phyloP scores from a whole-genome alignment of 108 stramenopile species.

The Nannochloropsis granulata region DNA sequence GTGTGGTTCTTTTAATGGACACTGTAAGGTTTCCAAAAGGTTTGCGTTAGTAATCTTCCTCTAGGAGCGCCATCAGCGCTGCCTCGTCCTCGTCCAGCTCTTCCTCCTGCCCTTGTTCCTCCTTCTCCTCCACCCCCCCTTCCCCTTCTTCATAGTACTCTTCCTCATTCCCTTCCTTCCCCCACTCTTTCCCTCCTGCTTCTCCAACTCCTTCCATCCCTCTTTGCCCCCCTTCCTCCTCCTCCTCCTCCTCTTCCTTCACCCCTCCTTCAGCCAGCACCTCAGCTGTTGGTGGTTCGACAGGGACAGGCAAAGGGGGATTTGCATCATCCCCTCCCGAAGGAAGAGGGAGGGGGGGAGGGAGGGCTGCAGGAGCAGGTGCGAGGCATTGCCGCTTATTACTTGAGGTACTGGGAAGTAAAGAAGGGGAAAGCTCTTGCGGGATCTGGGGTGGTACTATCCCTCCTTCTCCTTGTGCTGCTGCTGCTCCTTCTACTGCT shows the following conservation, averaged over 20 bases:
- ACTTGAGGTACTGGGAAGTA: background rate
- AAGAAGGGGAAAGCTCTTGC: background rate
- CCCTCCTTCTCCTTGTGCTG: background rate
- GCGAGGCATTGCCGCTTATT: background rate
- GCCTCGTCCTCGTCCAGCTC: too few relatives aligned
- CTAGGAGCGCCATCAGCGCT: too few relatives aligned
- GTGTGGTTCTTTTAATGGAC: too few relatives aligned
- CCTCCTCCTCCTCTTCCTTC: background rate
- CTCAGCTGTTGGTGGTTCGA: constrained; percentile 69
- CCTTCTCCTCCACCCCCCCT: background rate
- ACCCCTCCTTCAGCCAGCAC: background rate
- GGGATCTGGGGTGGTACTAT: background rate
- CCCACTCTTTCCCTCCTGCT: too few relatives aligned
- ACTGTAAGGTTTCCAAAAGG: too few relatives aligned
- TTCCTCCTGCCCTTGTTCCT: too few relatives aligned
- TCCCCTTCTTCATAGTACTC: background rate
- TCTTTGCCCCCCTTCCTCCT: too few relatives aligned
- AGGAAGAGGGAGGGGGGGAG: background rate
- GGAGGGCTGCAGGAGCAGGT: background rate
- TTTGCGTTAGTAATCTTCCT: too few relatives aligned
- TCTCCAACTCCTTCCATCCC: too few relatives aligned
- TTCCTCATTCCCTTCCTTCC: background rate
- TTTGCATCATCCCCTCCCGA: too few relatives aligned
- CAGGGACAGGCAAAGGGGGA: too few relatives aligned
- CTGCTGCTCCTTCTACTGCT: background rate